Percentiles rank a stretch among this genome's conserved stretches.
Evolutionary conservation across 2,329 filamentous ascomycete species (phyloP).

Genomic region (Penicillium sp.): DNA sequence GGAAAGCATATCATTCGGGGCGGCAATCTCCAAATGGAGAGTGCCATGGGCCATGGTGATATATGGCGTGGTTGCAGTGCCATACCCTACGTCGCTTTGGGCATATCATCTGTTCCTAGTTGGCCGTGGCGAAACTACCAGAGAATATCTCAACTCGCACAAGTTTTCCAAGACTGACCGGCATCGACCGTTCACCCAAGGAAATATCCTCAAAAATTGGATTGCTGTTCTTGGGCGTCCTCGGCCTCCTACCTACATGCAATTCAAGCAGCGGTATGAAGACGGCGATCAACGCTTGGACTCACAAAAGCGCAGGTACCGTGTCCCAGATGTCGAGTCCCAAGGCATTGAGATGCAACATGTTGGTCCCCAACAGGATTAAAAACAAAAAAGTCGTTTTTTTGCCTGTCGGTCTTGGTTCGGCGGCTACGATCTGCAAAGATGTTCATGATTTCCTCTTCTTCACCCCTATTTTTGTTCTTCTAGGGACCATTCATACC

Average conservation of each 20-base stretch:
- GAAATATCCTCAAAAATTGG: slow-evolving; percentile 74
- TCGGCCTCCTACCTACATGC: slow-evolving; percentile 81
- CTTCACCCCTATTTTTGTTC: slow-evolving; percentile 2
- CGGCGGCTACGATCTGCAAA: slow-evolving; percentile 21
- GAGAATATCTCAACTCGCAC: slow-evolving; percentile 93
- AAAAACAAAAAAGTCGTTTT: slow-evolving; percentile 13
- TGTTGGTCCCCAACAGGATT: slow-evolving; percentile 42
- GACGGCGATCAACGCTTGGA: slow-evolving; percentile 85
- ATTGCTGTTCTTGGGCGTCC: slow-evolving; percentile 77
- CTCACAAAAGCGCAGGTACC: slow-evolving; percentile 54
- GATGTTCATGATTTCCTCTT: slow-evolving; percentile 18
- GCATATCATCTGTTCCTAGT: slow-evolving; percentile 91
- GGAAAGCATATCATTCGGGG: slow-evolving; percentile 65
- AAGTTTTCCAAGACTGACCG: slow-evolving; percentile 92
- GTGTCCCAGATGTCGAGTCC: slow-evolving; percentile 50
- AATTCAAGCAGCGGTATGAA: slow-evolving; percentile 75
- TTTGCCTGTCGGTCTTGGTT: slow-evolving; percentile 12
- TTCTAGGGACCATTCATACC: slow-evolving; percentile 1
- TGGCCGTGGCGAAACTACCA: slow-evolving; percentile 86
- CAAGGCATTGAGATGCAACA: slow-evolving; percentile 72
- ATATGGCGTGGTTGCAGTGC: slow-evolving; percentile 70
- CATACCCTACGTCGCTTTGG: slow-evolving; percentile 81
- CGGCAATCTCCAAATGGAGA: slow-evolving; percentile 68
- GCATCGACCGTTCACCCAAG: slow-evolving; percentile 85
- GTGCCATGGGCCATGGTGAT: slow-evolving; percentile 87